Base-by-base conservation (phyloP, 78 protist species). In the Monocercomonoides exilis region DNA sequence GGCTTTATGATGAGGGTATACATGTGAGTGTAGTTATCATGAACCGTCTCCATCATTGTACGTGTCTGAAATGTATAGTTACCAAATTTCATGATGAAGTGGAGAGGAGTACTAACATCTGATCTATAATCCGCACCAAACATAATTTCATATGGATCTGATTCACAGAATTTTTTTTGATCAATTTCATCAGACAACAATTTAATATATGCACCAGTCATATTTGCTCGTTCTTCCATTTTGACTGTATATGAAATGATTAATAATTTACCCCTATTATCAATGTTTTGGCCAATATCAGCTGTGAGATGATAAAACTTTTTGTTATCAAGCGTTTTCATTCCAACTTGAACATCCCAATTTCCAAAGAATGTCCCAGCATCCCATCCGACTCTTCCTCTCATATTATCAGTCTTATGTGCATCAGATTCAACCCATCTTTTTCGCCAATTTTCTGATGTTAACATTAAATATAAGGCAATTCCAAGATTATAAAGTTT, bases 91-190 rank as follows among this genome's bases (percentile, higher is more conserved):
- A 97, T 84, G 91, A 96, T 95, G 36, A 95, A 86, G 93, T 96
- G 98, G 46, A 95, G 85, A 44, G 84, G 36, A 90, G 89, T 90
- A 36, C 89, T 89, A 41, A 77, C 3, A 42, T 79, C 81, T 43
- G 98, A 98, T 80, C 98, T 96, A 44, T 92, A 89, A 87, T 97
- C 99, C 38, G 97, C 97, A 38, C 99, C 99, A 91, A 96, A 95
- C 97, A 96, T 95, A 45, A 97, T 86, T 77, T 54, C 70, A 54
- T 29, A 93, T n/a, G 77, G 85, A 46, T 97, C 79, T 79, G 95
- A 97, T 81, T 94, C 95, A 85, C 77, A 42, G 88, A 96, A 89
- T 44, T 64, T 44, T n/a, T 4, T 77, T 77, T 70, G 95, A 87
- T 95, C 91, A 43, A 87, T 35, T 1, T 70, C 63, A 32, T 33